Percentiles rank a stretch among this genome's conserved stretches.
phyloP scores from a whole-genome alignment of 2,329 filamentous ascomycete genomes.

The Ophiostoma ulmi region DNA sequence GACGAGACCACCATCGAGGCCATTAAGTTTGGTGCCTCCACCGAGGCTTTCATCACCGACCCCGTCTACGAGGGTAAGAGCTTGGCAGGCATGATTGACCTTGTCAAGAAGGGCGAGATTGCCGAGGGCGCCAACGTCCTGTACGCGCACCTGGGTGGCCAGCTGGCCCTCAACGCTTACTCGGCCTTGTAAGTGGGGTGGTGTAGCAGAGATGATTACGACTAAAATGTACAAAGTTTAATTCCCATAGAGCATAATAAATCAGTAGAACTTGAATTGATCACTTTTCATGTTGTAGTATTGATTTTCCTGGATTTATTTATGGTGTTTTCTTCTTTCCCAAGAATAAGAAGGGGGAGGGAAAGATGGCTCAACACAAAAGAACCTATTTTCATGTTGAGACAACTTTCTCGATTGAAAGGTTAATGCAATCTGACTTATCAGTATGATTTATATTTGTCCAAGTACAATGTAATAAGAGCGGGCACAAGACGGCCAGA shows the following conservation, averaged over 20 bases:
- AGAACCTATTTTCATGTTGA: background rate
- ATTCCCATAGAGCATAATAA: conserved; percentile 12
- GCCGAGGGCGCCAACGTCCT: conserved; percentile 56
- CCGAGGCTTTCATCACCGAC: conserved; percentile 69
- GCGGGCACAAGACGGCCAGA: background rate
- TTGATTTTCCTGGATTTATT: background rate
- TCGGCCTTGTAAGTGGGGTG: conserved; percentile 36
- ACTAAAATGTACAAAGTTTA: conserved; percentile 10
- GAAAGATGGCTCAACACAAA: background rate
- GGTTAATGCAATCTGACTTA: background rate
- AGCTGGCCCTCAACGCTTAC: conserved; percentile 66
- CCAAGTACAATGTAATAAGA: background rate
- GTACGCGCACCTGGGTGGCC: conserved; percentile 67
- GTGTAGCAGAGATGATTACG: background rate
- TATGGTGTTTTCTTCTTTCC: no score
- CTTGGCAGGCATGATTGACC: conserved; percentile 64
- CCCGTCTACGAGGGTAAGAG: conserved; percentile 74
- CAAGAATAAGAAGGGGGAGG: no score
- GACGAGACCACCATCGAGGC: conserved; percentile 61
- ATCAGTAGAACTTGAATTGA: background rate
- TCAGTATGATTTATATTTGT: background rate
- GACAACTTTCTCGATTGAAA: background rate
- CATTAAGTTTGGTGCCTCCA: conserved; percentile 62
- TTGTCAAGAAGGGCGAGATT: conserved; percentile 60
- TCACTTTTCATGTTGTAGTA: background rate